Base-by-base conservation (phyloP, 2,329 filamentous ascomycete genomes). In the Penicillium sp. region DNA sequence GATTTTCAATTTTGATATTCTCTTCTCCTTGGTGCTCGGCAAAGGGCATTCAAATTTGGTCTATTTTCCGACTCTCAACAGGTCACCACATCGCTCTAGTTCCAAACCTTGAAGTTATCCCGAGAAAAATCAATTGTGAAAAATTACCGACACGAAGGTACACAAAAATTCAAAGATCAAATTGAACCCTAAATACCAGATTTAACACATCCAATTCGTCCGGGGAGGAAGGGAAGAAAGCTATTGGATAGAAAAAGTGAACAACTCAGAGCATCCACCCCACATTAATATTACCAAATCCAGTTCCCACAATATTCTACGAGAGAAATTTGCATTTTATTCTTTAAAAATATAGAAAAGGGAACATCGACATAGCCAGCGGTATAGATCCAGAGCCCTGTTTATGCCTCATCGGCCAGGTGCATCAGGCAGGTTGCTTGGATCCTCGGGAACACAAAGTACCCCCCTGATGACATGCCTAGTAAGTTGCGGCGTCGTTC, bases 221-320 rank as follows among this genome's bases (percentile, higher is more conserved):
- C 37, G 53, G 53, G 38, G 42, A 10, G 25, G 25, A 35, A 46
- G 49, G 48, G 55, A 52, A 14, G n/a, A 56, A 66, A 69, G 57
- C 66, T 59, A 65, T 65, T 64, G 64, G 65, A 63, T 63, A 49
- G 57, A 42, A 25, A 57, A 57, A 59, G 59, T 67, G 65, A 71
- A 71, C 71, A 72, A 73, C 66, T 68, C 70, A 71, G 66, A 68
- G 64, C 62, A 65, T 64, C 61, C 63, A 65, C 66, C 62, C 63
- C 66, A 68, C 67, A 65, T 68, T 60, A 55, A 60, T 61, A 57
- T 49, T 43, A 30, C 55, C 16, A 38, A 42, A 48, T 16, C 19
- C n/a, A 13, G 45, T 16, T 7, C 26, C 45, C 40, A 43, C 40
- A 22, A 43, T 14, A 11, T 43, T 10, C 19, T 30, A 30, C 45